Percentiles rank a stretch among this genome's conserved stretches.
Conservation (phyloP, 371 early-diverging fungal species). For the Blakeslea trispora region DNA sequence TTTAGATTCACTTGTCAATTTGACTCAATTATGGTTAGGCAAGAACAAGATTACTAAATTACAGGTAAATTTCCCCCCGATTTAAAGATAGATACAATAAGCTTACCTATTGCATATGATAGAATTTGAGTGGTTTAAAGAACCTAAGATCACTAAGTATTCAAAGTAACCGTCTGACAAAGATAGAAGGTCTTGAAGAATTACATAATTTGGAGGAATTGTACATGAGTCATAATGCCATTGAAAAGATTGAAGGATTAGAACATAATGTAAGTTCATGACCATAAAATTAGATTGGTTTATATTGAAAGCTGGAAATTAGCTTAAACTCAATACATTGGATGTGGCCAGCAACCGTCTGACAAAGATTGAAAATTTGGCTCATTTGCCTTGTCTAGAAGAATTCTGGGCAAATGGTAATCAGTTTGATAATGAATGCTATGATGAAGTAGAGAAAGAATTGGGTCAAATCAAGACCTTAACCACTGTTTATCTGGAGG, state of each 20-base stretch:
- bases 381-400: slow-evolving; percentile 69
- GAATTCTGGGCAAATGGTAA: slow-evolving; percentile 95
- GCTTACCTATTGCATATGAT: background rate
- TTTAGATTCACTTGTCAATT: slow-evolving; percentile 72
- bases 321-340: slow-evolving; percentile 71
- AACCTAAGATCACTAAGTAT: slow-evolving; percentile 83
- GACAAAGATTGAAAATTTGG: slow-evolving; percentile 74
- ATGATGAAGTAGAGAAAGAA: slow-evolving; percentile 76
- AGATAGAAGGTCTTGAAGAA: slow-evolving; percentile 75
- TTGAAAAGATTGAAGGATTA: slow-evolving; percentile 76
- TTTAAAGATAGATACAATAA: too few species aligned
- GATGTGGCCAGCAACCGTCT: slow-evolving; percentile 87
- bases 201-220: slow-evolving; percentile 80
- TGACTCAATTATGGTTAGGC: slow-evolving; percentile 93
- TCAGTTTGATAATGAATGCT: slow-evolving; percentile 64
- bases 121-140: slow-evolving; percentile 44
- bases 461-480: slow-evolving; percentile 65
- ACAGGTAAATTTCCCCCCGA: slow-evolving; percentile 68
- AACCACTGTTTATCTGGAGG: slow-evolving; percentile 92
- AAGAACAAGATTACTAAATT: slow-evolving; percentile 94
- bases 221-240: slow-evolving; percentile 85
- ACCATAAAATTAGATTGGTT: too few species aligned
- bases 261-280: slow-evolving; percentile 71
- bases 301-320: too few species aligned
- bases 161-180: slow-evolving; percentile 81